Percentiles rank a stretch among this genome's conserved stretches.
Evolutionary conservation across 331 rosid genomes (phyloP).

Genomic region (Rosa hybrid): DNA sequence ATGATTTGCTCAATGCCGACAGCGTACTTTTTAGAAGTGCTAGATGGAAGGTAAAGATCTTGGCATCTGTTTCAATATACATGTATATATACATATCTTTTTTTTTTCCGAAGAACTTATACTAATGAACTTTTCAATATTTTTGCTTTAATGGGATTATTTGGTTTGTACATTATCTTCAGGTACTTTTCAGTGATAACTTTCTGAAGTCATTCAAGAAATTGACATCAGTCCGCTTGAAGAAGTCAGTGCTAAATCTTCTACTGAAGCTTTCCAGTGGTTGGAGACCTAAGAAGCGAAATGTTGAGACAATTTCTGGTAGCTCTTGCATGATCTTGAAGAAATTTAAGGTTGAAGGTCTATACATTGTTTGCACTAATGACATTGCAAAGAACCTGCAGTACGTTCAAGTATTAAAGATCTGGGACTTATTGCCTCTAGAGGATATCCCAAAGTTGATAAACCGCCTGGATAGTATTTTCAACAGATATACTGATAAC

Average conservation of each 20-base stretch:
- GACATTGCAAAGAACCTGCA: slow-evolving; percentile 47
- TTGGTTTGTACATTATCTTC: not conserved
- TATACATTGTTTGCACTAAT: slow-evolving; percentile 48
- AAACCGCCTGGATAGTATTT: slow-evolving; percentile 32
- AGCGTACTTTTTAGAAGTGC: slow-evolving; percentile 54
- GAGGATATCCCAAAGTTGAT: slow-evolving; percentile 31
- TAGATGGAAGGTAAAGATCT: slow-evolving; percentile 54
- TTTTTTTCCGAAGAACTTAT: not conserved
- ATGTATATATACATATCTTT: not conserved
- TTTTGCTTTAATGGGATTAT: not conserved
- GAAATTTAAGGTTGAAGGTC: slow-evolving; percentile 50
- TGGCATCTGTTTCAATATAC: not conserved
- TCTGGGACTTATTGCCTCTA: slow-evolving; percentile 44
- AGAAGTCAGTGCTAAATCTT: slow-evolving; percentile 46
- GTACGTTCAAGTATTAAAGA: slow-evolving; percentile 37
- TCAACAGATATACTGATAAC: slow-evolving; percentile 39
- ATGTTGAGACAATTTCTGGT: slow-evolving; percentile 32
- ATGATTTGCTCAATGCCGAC: slow-evolving; percentile 58
- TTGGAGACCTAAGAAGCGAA: slow-evolving; percentile 60
- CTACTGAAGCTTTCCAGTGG: slow-evolving; percentile 58
- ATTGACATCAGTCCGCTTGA: slow-evolving; percentile 26
- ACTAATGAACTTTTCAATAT: not conserved
- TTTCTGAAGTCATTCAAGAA: slow-evolving; percentile 68
- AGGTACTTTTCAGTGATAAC: slow-evolving; percentile 62
- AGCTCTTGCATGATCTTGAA: slow-evolving; percentile 47